These are phyloP conservation scores for Gonapodya sp. DNA, from an alignment of 192 early-diverging fungal species.

Conservation along the genomic window DNA sequence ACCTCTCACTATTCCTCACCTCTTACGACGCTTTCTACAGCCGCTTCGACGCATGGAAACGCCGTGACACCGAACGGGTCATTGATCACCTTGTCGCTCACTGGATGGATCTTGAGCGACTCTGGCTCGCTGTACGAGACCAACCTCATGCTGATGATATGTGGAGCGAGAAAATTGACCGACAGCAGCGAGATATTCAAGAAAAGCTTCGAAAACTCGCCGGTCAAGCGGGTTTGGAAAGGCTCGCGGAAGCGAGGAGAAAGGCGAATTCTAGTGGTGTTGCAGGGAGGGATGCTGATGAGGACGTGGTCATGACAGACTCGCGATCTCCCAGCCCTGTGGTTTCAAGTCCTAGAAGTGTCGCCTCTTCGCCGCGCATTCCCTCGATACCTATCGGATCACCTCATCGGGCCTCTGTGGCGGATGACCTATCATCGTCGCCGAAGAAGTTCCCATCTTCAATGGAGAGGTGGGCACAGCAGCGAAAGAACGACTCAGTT, in stretches of 20 bases:
- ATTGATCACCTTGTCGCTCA: constrained; percentile 54
- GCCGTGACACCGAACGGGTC: constrained; percentile 49
- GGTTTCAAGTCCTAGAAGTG: background rate
- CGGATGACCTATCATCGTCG: background rate
- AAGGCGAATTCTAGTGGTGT: background rate
- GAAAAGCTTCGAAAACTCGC: constrained; percentile 37
- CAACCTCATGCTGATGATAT: constrained; percentile 38
- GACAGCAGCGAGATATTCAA: constrained; percentile 43
- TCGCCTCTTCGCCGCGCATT: background rate
- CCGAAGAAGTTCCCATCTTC: constrained; percentile 7
- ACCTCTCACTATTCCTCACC: constrained; percentile 28
- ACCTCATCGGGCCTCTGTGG: background rate
- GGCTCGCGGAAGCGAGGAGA: constrained; percentile 21
- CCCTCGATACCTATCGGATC: background rate
- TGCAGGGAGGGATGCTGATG: background rate
- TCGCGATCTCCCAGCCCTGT: background rate
- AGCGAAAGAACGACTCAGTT: background rate
- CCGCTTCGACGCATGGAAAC: constrained; percentile 65
- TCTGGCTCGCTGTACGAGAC: constrained; percentile 51
- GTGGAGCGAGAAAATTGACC: constrained; percentile 50
- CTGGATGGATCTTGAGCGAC: constrained; percentile 50
- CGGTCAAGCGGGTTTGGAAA: constrained; percentile 26
- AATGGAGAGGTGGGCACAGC: background rate
- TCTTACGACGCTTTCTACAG: constrained; percentile 48
- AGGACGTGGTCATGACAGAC: background rate